Base-by-base conservation (phyloP, 805 yeast species). In the Metschnikowia henanensis region DNA sequence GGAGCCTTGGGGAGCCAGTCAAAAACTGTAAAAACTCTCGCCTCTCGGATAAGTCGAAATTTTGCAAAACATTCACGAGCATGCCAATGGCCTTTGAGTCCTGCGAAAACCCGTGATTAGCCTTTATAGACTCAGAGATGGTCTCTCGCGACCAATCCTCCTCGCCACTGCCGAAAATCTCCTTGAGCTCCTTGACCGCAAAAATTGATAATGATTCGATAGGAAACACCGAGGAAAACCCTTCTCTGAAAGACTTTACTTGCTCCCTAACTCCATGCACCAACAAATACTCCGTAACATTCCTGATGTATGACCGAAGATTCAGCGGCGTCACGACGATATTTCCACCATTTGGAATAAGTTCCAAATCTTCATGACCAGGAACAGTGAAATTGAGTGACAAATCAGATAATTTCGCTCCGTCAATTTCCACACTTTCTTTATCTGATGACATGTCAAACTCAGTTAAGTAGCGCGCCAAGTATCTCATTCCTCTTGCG, bases 1-100 rank as follows among this genome's bases (percentile, higher is more conserved):
- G 99, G 37, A 94, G 65, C 50, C 83, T 87, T 6, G 98, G 97
- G 1, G 97, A 81, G 0, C 98, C 98, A 0, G 98, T 92, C 48
- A 91, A 68, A 61, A 92, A 92, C 61, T 88, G 96, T 35, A 90
- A 65, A 57, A 92, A 92, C 26, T 73, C 65, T 29, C 97, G 73
- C 48, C 85, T 80, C 49, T 89, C 86, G 1, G 65, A 60, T 2
- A 54, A 52, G 23, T 64, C 58, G 49, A 90, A 84, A 6, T 68
- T 67, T 3, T 77, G 59, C 77, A 94, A 70, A 1, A 87, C 71
- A 28, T 72, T 71, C n/a, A 90, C 61, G 33, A 94, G 65, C 43
- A 76, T 71, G 45, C 73, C 75, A 3, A 92, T 79, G 0, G 84
- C 72, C 13, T 63, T 63, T 3, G 95, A 86, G 28, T 84, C 91